Conservation (phyloP, 768 basidiomycete species). For the Pulveroboletus sp. region DNA sequence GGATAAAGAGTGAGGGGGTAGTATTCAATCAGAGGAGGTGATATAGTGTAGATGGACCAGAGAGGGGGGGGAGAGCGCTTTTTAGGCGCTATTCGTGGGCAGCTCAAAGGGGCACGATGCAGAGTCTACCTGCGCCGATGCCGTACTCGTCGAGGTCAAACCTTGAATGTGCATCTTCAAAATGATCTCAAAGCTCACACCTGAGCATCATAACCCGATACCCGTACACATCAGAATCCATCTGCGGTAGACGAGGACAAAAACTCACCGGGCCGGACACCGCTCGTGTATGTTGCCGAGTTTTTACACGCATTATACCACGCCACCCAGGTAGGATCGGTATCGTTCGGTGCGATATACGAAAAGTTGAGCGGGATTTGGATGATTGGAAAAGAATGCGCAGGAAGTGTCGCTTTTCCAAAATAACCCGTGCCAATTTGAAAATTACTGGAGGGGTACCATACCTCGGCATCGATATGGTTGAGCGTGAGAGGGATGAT, state of each 20-base stretch:
- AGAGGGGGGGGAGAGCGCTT: too few relatives aligned
- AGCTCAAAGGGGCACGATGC: constrained; percentile 72
- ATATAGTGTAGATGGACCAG: background rate
- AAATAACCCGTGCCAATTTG: constrained; percentile 66
- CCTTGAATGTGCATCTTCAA: constrained; percentile 69
- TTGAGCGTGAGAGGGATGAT: constrained; percentile 75
- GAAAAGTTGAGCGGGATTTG: constrained; percentile 78
- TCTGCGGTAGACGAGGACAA: background rate
- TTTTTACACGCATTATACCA: constrained; percentile 81
- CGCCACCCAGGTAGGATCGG: constrained; percentile 77
- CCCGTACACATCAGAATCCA: background rate
- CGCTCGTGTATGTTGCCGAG: constrained; percentile 40
- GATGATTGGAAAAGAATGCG: constrained; percentile 61
- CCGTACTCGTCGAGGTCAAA: constrained; percentile 46
- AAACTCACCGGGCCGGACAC: constrained; percentile 57
- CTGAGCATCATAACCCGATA: constrained; percentile 15
- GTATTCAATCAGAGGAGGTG: constrained; percentile 7
- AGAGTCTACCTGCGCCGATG: constrained; percentile 53
- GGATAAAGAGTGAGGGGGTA: constrained; percentile 3
- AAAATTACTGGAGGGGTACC: constrained; percentile 59
- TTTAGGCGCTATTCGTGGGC: constrained; percentile 45
- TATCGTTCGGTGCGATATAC: constrained; percentile 72
- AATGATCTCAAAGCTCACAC: constrained; percentile 59
- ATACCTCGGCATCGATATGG: constrained; percentile 61
- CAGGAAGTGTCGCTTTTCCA: constrained; percentile 54